Percentiles rank a stretch among this genome's conserved stretches.
These are phyloP conservation scores for Cytospora piceicola DNA, from an alignment of 2,329 filamentous ascomycete genomes.

Conservation along the genomic window DNA sequence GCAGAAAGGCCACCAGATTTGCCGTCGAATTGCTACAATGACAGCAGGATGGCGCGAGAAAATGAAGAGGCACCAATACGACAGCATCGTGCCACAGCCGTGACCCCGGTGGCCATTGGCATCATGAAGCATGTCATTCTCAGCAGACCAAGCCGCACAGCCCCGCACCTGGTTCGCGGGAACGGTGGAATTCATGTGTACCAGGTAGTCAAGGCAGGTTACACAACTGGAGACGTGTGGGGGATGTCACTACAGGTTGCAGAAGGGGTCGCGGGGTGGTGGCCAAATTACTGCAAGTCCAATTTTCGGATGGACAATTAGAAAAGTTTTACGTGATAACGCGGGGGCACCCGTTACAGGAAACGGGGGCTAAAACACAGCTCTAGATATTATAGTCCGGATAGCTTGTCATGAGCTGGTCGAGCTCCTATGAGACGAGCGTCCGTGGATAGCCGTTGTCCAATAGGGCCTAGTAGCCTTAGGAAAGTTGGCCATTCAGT, in stretches of 20 bases:
- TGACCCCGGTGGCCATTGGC: neutral
- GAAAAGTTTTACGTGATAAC: neutral
- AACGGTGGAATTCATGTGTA: neutral
- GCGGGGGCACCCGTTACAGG: neutral
- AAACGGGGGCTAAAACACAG: neutral
- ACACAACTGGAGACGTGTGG: neutral
- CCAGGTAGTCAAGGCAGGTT: neutral
- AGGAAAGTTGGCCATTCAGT: neutral
- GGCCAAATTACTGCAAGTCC: neutral
- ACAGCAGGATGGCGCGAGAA: slow-evolving; percentile 3
- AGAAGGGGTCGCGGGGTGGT: neutral
- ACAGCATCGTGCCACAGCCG: neutral
- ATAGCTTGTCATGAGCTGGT: neutral
- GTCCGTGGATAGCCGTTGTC: neutral
- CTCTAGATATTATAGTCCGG: neutral
- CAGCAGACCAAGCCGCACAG: neutral
- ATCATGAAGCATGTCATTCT: neutral
- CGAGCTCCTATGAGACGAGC: neutral
- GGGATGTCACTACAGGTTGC: neutral
- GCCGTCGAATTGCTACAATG: neutral
- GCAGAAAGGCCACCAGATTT: neutral
- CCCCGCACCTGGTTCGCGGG: neutral
- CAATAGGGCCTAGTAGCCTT: neutral
- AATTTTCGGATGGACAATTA: neutral
- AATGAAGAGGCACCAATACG: neutral